phyloP scores from a whole-genome alignment of 78 protist species.

The Dictyostelium discoideum region DNA sequence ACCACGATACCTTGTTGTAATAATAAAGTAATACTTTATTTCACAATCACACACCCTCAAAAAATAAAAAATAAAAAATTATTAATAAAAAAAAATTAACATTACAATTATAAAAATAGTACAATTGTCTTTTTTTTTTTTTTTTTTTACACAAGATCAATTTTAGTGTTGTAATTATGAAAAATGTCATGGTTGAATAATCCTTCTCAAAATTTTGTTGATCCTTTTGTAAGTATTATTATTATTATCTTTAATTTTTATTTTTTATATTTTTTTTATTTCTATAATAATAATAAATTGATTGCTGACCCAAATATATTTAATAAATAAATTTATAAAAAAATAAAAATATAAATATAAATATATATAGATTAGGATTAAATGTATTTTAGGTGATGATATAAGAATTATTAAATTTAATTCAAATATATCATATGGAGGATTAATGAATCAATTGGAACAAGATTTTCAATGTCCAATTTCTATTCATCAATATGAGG shows the following conservation, averaged over 20 bases:
- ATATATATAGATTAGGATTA: constrained; percentile 47
- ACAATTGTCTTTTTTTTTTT: too few relatives aligned
- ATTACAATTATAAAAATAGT: too few relatives aligned
- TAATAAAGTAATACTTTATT: background rate
- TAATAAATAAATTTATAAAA: too few relatives aligned
- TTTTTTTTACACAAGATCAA: too few relatives aligned
- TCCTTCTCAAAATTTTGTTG: background rate
- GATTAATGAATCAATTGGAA: constrained; percentile 43
- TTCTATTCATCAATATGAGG: constrained; percentile 31
- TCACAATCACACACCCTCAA: background rate
- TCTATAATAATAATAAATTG: background rate
- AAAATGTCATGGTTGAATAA: background rate
- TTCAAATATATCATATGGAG: constrained; percentile 18
- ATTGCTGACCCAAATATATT: too few relatives aligned
- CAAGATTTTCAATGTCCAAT: constrained; percentile 37
- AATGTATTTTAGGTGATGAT: constrained; percentile 72
- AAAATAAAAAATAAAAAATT: too few relatives aligned
- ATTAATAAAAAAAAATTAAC: too few relatives aligned
- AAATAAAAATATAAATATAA: too few relatives aligned
- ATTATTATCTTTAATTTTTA: background rate
- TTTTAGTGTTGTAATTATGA: background rate
- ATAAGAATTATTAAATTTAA: constrained; percentile 48
- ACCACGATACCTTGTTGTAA: background rate
- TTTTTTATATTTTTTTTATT: background rate
- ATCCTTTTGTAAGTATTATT: background rate